These are phyloP conservation scores for Syzygium jambos DNA, from an alignment of 345 rosid species.

Conservation along the genomic window DNA sequence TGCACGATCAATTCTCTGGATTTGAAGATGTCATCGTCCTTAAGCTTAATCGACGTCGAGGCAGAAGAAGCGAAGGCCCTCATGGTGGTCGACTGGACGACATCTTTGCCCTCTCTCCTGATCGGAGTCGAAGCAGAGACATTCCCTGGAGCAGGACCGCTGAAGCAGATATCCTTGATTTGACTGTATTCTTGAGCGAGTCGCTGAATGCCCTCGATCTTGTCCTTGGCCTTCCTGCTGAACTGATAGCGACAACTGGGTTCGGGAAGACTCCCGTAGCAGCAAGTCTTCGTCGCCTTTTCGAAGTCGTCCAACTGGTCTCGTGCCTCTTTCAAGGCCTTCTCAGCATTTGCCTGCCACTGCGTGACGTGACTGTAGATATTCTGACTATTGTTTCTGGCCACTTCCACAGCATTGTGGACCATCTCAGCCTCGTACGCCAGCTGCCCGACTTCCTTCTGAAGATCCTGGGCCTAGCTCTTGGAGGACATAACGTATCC, in stretches of 20 bases:
- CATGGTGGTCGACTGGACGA: fast-evolving
- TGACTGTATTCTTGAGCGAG: fast-evolving
- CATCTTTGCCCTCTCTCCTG: neutral
- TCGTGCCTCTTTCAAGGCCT: fast-evolving
- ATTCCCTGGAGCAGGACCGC: too few relatives aligned
- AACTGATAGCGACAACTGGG: fast-evolving
- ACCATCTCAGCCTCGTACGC: fast-evolving
- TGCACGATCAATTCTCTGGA: fast-evolving
- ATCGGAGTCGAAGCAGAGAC: too few relatives aligned
- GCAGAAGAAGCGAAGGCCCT: fast-evolving
- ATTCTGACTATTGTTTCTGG: fast-evolving
- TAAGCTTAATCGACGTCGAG: fast-evolving
- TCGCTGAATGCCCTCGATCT: fast-evolving
- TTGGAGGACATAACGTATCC: neutral
- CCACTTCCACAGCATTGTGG: fast-evolving
- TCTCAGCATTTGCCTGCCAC: fast-evolving
- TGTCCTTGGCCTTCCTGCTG: neutral
- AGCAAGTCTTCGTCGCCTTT: fast-evolving
- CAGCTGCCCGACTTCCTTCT: fast-evolving
- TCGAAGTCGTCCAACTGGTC: neutral
- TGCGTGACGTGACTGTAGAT: fast-evolving
- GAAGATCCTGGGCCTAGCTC: fast-evolving
- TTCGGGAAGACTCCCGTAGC: neutral
- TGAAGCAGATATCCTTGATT: too few relatives aligned
- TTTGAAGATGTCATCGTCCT: fast-evolving